Evolutionary conservation across 164 flowering plant species (phyloP).

Genomic region (Euptelea pleiosperma): DNA sequence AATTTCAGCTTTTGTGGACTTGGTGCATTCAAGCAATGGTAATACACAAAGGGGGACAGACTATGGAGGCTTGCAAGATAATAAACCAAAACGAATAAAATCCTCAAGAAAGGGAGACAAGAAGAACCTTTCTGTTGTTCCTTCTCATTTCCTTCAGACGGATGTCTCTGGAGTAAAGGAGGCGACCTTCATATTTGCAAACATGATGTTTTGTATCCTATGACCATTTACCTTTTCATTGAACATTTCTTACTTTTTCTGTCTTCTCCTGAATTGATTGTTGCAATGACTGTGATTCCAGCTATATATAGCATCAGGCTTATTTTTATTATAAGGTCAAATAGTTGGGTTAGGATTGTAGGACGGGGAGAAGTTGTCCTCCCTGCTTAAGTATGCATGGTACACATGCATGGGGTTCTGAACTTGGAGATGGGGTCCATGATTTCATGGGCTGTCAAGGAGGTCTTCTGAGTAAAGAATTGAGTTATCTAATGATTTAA

Average conservation of each 20-base stretch:
- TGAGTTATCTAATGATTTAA: no score
- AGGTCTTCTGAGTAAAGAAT: no score
- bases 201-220: slow-evolving; percentile 91
- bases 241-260: not conserved
- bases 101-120: slow-evolving; percentile 50
- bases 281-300: no score
- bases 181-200: slow-evolving; percentile 59
- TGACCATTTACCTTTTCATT: not conserved
- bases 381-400: no score
- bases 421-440: no score
- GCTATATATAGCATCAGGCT: not conserved
- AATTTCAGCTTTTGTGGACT: slow-evolving; percentile 69
- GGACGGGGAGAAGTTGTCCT: no score
- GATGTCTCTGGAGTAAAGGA: slow-evolving; percentile 69
- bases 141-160: slow-evolving; percentile 76
- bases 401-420: no score
- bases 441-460: not conserved
- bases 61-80: slow-evolving; percentile 30
- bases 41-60: slow-evolving; percentile 59
- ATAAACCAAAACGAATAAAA: slow-evolving; percentile 37
- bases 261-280: not conserved
- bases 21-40: slow-evolving; percentile 90
- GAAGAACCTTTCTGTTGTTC: slow-evolving; percentile 55
- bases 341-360: no score
- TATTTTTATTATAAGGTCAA: no score